phyloP scores from a whole-genome alignment of 1,284 basidiomycete genomes.

The Cutaneotrichosporon cavernicola region DNA sequence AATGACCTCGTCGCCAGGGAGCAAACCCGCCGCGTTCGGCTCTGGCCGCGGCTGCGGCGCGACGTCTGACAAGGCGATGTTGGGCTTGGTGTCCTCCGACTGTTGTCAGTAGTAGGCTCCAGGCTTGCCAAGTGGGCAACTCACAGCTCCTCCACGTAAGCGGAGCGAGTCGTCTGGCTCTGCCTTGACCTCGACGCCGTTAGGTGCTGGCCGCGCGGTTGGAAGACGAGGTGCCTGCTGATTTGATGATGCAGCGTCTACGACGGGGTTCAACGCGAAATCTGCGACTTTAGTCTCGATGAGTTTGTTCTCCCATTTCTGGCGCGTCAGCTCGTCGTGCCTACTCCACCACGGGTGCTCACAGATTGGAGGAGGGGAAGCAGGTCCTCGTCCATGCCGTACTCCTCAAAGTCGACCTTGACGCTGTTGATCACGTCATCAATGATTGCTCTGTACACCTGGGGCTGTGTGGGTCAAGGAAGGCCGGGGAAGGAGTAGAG shows the following conservation, averaged over 20 bases:
- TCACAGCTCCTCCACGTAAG: conserved; percentile 42
- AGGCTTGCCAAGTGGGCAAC: background rate
- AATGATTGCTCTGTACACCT: conserved; percentile 88
- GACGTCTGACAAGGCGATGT: conserved; percentile 7
- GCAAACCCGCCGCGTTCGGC: conserved; percentile 52
- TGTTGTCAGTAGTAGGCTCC: conserved; percentile 7
- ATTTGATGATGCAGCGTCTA: conserved; percentile 20
- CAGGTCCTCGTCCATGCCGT: conserved; percentile 89
- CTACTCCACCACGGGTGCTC: conserved; percentile 48
- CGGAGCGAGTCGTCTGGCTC: conserved; percentile 47
- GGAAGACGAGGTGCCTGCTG: background rate
- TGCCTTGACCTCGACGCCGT: conserved; percentile 40
- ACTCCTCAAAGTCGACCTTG: conserved; percentile 94
- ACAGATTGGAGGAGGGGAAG: conserved; percentile 83
- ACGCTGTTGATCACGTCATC: conserved; percentile 90
- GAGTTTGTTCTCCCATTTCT: conserved; percentile 95
- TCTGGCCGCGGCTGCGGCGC: conserved; percentile 35
- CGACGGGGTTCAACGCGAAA: conserved; percentile 55
- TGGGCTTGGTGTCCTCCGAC: conserved; percentile 17
- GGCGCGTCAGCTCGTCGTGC: conserved; percentile 24
- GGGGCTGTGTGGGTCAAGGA: conserved; percentile 60
- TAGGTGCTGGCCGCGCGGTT: conserved; percentile 9
- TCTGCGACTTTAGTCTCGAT: conserved; percentile 90
- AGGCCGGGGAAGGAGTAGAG: background rate
- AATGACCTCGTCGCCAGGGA: conserved; percentile 72